phyloP scores from a whole-genome alignment of 148 eudicot species.

The Spergularia marina region DNA sequence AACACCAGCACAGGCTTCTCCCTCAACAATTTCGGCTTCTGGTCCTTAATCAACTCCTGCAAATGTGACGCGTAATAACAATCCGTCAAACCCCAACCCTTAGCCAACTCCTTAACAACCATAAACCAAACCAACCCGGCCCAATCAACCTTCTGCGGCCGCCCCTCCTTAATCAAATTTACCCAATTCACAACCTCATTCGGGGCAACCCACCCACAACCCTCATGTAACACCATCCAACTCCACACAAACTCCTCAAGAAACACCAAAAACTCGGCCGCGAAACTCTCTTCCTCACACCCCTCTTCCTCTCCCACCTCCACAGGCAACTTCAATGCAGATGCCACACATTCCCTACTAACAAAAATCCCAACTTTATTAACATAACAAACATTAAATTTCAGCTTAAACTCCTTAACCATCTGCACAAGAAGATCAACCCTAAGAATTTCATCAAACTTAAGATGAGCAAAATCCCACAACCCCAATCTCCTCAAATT shows the following conservation, averaged over 20 bases:
- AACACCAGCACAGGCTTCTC: conserved; percentile 20
- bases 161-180: conserved; percentile 54
- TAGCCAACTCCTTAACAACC: conserved; percentile 78
- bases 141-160: conserved; percentile 81
- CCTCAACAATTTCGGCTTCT: conserved; percentile 37
- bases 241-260: conserved; percentile 55
- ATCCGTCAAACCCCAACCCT: conserved; percentile 46
- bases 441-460: conserved; percentile 50
- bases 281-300: conserved; percentile 34
- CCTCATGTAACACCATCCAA: conserved; percentile 73
- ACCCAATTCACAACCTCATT: conserved; percentile 53
- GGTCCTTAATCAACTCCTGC: conserved; percentile 66
- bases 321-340: conserved; percentile 57
- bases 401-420: conserved; percentile 40
- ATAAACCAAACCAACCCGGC: conserved; percentile 77
- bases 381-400: conserved; percentile 38
- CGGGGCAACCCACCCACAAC: conserved; percentile 63
- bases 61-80: conserved; percentile 89
- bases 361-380: conserved; percentile 40
- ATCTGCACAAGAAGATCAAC: conserved; percentile 56
- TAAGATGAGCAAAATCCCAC: conserved; percentile 72
- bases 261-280: conserved; percentile 47
- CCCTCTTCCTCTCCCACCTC: conserved; percentile 34
- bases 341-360: conserved; percentile 53
- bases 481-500: conserved; percentile 50